Base-by-base conservation (phyloP, 2,329 filamentous ascomycete genomes). In the Teratosphaeria gauchensis region DNA sequence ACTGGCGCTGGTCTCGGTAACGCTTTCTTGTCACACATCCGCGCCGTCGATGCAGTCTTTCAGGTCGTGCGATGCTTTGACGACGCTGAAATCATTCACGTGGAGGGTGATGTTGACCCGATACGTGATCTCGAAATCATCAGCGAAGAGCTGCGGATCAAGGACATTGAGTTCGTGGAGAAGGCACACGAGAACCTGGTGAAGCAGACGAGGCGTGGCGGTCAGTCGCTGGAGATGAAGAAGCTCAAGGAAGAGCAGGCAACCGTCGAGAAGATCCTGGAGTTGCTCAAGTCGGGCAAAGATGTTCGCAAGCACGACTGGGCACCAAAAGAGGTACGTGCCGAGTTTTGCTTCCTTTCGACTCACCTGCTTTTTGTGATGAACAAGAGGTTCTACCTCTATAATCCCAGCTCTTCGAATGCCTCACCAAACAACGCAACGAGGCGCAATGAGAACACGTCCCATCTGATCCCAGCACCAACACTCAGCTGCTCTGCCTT, bases 321-420 rank as follows among this genome's bases (percentile, higher is more conserved):
- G 94, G 69, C 75, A 48, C 88, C 91, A 55, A 99, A 97, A 79
- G 94, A 99, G 89, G 94, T 97, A 88, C 77, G 87, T 75, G 58
- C 61, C 66, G 19, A 48, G 9, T 19, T 9, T 19, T 42, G 35
- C 12, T 42, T 14, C 35, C 54, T 58, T 55, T 31, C 33, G 59
- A 58, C 64, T 24, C 53, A 35, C 66, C 68, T 64, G 63, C 83
- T 79, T 84, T 79, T 74, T 69, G 87, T 96, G 94, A 97, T 97
- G 94, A 97, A 86, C 88, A 95, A 96, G 88, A 94, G 91, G 90
- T 86, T 83, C 80, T 80, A 83, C 89, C 90, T 92, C 88, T 88
- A 91, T 82, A 92, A 95, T 90, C 94, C 94, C 94, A 99, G 94
- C 94, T 99, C 94, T 88, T 96, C 87, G 92, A 97, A 87, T 84